A percentile compares a stretch with the other conserved stretches of the same genome.
Conservation (phyloP, 495 filamentous ascomycete species). For the Lepidopterella palustris region DNA sequence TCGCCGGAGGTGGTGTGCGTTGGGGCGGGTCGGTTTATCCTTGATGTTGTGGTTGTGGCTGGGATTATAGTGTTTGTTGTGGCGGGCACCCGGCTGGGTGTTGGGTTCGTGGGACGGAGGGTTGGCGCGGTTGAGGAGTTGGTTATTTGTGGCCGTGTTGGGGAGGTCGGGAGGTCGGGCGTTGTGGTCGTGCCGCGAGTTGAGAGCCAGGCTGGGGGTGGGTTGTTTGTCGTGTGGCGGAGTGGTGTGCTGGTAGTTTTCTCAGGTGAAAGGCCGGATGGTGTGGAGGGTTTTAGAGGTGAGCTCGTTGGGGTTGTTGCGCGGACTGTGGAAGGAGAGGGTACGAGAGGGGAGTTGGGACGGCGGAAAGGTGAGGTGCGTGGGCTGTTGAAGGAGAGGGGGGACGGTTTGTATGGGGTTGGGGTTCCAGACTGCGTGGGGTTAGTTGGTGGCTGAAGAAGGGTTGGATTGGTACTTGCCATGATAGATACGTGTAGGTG, state of each 20-base stretch:
- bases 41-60: too few species aligned
- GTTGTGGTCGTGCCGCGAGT: conserved; percentile 24
- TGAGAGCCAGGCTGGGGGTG: conserved; percentile 25
- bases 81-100: not conserved
- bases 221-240: conserved; percentile 17
- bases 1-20: conserved; percentile 22
- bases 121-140: not conserved
- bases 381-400: conserved; percentile 36
- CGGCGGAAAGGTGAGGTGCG: conserved; percentile 33
- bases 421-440: conserved; percentile 19
- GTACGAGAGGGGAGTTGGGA: conserved; percentile 25
- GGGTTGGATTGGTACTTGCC: not conserved
- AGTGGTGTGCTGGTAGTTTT: conserved; percentile 43
- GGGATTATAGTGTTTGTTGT: too few species aligned
- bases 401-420: conserved; percentile 31
- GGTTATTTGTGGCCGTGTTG: conserved; percentile 15
- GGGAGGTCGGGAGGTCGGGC: conserved; percentile 21
- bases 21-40: too few species aligned
- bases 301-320: conserved; percentile 29
- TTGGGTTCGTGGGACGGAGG: conserved; percentile 1
- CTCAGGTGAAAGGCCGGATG: conserved; percentile 2
- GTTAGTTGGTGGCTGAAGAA: not conserved
- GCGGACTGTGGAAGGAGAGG: conserved; percentile 28
- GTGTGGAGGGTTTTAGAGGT: conserved; percentile 22
- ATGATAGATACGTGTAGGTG: not conserved